Base-by-base conservation (phyloP, 1,284 basidiomycete species). In the Thelephora terrestris region DNA sequence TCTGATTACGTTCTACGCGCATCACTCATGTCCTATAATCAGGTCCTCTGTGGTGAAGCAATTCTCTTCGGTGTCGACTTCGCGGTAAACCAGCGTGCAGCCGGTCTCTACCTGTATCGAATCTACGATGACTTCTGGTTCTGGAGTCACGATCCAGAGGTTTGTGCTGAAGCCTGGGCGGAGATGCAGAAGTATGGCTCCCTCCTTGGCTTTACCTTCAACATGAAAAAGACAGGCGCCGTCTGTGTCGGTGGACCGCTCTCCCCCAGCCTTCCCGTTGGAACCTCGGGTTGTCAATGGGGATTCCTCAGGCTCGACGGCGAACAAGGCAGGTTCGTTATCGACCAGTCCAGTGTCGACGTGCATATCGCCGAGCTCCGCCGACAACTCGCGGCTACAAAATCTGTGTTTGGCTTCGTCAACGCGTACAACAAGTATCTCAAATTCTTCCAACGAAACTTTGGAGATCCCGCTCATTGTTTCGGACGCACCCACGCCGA, bases 351-450 rank as follows among this genome's bases (percentile, higher is more conserved):
- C 12, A 61, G 66, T 17, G 63, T 72, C 39, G 61, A 67, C 48
- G 43, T 47, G 2, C 67, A 72, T 48, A 69, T 71, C 52, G 49
- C 48, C 7, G 70, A 71, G 52, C 58, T 73, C 32, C 61, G 62
- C 17, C 63, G 66, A 17, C 70, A 71, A 52, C 61, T 73, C 0
- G 53, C 57, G 0, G 60, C 61, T 6, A 66, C 69, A 24, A 66
- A 64, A 50, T 70, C 68, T 1, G 57, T 71, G 27, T 65, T 71
- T 47, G 68, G 70, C 0, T 71, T 68, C 65, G 60, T 69, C 18
- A 68, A 69, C 52, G 63, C 58, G 3, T 70, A 68, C 51, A 72
- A 71, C 60, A 70, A 69, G 52, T 71, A 71, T 51, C 67, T 68
- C 63, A 61, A 61, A 7, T 71, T 70, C 55, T 64, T 71, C 54